Evolutionary conservation across 495 filamentous ascomycete species (phyloP), one percentile per base, ranked within the genome.

Genomic region (Penicillium simplicissimum): DNA sequence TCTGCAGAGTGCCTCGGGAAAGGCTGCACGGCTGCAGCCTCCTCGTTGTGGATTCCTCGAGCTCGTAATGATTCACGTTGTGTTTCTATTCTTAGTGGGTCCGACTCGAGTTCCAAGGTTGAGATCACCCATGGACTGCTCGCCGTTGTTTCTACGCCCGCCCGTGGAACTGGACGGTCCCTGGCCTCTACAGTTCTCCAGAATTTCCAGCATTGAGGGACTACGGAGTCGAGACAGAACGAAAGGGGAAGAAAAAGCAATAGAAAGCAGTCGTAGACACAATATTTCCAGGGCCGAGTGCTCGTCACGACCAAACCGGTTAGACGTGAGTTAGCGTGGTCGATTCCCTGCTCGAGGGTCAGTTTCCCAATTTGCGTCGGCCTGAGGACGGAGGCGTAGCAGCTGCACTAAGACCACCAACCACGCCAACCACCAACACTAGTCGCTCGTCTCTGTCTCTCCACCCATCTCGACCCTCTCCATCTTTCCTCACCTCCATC

Each of bases 261-360:
- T 34, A 14, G 8, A 23, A 4, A 28, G 25, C 48, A 33, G 48
- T 31, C n/a, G 23, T 52, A 52, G 31, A 31, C 8, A 33, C 6
- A 52, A 31, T 31, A 51, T 28, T 19, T 33, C 17, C 48, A 52
- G 25, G 48, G 6, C 48, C 28, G 48, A 52, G 48, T 33, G 48
- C 9, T 52, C 25, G 23, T 31, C 48, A 34, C 4, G 17, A 52
- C 48, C 11, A 52, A 52, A 36, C 33, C 37, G 34, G 33, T 34
- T 38, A 38, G 33, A 35, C 1, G 34, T n/a, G 3, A 14, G 34
- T 57, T 66, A 63, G 61, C 61, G 61, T 59, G 49, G 61, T 35
- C 52, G 49, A 63, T 59, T 59, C 61, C 61, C 56, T 59, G 57
- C 51, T 63, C 57, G 51, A 59, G 51, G 25, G 31, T 13, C 33